phyloP scores from a whole-genome alignment of 2,329 filamentous ascomycete species.

The Epicoccum sorghinum region DNA sequence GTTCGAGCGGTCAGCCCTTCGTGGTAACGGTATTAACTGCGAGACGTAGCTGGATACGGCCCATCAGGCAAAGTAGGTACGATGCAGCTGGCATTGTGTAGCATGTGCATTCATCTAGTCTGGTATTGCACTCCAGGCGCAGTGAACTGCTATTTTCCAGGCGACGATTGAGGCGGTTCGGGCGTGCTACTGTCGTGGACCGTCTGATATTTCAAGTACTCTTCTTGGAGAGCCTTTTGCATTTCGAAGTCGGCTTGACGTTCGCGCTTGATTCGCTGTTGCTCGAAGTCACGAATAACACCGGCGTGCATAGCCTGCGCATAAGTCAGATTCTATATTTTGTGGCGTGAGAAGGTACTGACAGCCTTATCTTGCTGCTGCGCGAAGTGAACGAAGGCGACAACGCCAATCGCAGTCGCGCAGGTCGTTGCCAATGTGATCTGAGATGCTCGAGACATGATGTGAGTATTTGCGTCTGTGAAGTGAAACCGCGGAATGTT shows the following conservation, averaged over 20 bases:
- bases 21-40: not conserved
- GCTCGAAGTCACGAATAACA: conserved; percentile 92
- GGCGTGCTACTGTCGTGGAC: conserved; percentile 59
- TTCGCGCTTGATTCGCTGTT: conserved; percentile 87
- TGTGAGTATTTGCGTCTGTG: conserved; percentile 5
- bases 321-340: conserved; percentile 15
- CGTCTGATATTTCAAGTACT: conserved; percentile 87
- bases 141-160: conserved; percentile 16
- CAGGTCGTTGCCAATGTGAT: conserved; percentile 81
- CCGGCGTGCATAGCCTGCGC: conserved; percentile 90
- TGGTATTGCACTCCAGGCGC: not conserved
- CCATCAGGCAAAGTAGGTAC: not conserved
- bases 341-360: conserved; percentile 44
- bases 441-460: conserved; percentile 91
- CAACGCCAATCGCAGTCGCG: conserved; percentile 74
- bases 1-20: not conserved
- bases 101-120: too few species aligned
- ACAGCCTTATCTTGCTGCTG: conserved; percentile 85
- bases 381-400: conserved; percentile 86
- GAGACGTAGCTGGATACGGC: too few species aligned
- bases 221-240: conserved; percentile 81
- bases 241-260: conserved; percentile 93
- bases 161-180: conserved; percentile 27
- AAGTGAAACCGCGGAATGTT: conserved; percentile 10
- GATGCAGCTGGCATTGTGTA: not conserved